Evolutionary conservation across 1,139 yeast genomes (phyloP), one percentile per base, ranked within the genome.

Genomic region (Nematodospora anomalae): DNA sequence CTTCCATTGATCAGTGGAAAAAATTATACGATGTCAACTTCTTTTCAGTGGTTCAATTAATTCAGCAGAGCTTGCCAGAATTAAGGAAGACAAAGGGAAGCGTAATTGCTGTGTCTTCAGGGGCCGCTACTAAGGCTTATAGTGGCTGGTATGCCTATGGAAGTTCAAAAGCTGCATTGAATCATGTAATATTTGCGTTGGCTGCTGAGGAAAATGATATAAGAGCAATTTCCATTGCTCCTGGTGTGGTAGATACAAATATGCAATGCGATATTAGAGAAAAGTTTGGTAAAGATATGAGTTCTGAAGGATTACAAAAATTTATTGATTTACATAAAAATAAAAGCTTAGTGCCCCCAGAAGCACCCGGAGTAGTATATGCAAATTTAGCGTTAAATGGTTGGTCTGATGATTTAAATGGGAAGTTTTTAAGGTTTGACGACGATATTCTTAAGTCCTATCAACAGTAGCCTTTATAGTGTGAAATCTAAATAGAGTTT

Each of bases 121-220:
- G 96, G 6, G 97, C 97, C 0, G 72, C 90, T 2, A 65, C 71
- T 1, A 67, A 66, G 30, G 64, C 79, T 12, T 80, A 79, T 51
- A 58, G 58, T 47, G 89, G 90, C 9, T 89, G 96, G 96, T 82
- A 83, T 25, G 95, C 96, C 3, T 90, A 90, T 52, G 95, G 96
- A 1, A 67, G 89, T 3, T 80, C 96, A 12, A 90, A 90, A 60
- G 96, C 96, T 1, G 96, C 96, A 0, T 57, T 89, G 40, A 87
- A 90, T 59, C 89, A 82, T 51, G 71, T 88, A 37, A 79, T 85
- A 6, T 56, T 64, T 32, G 76, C 87, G 7, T 58, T 90, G 16
- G 82, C 87, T 1, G 67, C 62, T 4, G 96, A 87, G 50, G 90
- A 85, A 54, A 60, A 67, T 3, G 74, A 68, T 0, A 64, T 89